Evolutionary conservation across 139 green algal species (phyloP), one percentile per base, ranked within the genome.

Genomic region (Ulvella scutata): DNA sequence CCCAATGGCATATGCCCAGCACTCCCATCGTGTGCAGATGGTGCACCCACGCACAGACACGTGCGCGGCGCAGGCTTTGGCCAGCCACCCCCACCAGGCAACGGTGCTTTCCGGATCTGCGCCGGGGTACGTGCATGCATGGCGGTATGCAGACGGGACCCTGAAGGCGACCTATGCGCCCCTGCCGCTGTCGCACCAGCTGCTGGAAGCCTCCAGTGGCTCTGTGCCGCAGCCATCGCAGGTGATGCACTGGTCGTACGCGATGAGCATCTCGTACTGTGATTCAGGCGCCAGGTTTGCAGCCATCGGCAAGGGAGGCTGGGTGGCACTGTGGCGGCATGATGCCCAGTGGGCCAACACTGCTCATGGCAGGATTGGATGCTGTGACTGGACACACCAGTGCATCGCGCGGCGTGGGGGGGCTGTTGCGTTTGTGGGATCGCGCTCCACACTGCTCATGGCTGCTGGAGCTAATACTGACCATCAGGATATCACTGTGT

Each of bases 371-470:
- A 83, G 87, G 34, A 74, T 89, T 29, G 84, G 80, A 2, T 87
- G 88, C 31, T 83, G 89, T 10, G 89, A 96, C 74, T 94, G 90
- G 89, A 82, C 82, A 76, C 79, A 91, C 74, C 88, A 92, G 51
- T 67, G 51, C 20, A 26, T 67, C n/a, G 51, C 31, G n/a, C 51
- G 51, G 13, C 51, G 51, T 26, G 51, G 51, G 10, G 51, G n/a
- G 31, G 51, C 20, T 10, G 51, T 67, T n/a, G 31, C 51, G 51
- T 67, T 67, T 26, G 51, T 67, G 31, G 51, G 51, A 1, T n/a
- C 51, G 20, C 51, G 51, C 13, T 67, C 51, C 51, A 67, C 51
- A 26, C 51, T 67, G 51, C 51, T 67, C 6, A 10, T 67, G 51
- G 20, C 51, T 26, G 51, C 51, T 6, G 51, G 51, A n/a, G 33